Percentiles rank a stretch among this genome's conserved stretches.
phyloP scores from a whole-genome alignment of 164 flowering plant genomes.

The Dillenia turbinata region DNA sequence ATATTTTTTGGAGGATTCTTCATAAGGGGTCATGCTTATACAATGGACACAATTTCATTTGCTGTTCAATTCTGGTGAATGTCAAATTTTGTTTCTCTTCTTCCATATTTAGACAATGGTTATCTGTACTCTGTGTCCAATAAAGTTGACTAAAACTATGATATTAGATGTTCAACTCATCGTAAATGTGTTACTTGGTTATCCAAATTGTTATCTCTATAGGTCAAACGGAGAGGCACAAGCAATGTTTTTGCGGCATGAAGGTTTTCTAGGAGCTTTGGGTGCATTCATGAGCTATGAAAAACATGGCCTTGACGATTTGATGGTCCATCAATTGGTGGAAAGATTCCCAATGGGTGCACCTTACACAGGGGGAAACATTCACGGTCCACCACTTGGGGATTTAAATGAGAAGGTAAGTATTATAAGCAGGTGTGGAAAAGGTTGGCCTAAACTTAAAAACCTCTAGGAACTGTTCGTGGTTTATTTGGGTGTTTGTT shows the following conservation, averaged over 20 bases:
- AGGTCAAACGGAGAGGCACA: slow-evolving; percentile 90
- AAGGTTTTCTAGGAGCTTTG: slow-evolving; percentile 93
- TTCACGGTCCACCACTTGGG: slow-evolving; percentile 90
- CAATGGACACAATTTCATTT: slow-evolving; percentile 96
- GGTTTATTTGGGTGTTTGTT: background rate
- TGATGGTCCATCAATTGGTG: slow-evolving; percentile 96
- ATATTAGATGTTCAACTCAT: too few relatives aligned
- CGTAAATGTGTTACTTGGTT: background rate
- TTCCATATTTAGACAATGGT: background rate
- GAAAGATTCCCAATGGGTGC: slow-evolving; percentile 99
- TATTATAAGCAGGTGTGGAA: background rate
- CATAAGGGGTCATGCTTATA: slow-evolving; percentile 94
- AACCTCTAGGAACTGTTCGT: too few relatives aligned
- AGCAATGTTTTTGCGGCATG: slow-evolving; percentile 98
- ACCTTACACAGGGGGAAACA: slow-evolving; percentile 86
- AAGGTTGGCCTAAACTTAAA: too few relatives aligned
- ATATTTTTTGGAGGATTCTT: slow-evolving; percentile 99
- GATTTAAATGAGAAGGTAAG: slow-evolving; percentile 94
- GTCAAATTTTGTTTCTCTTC: background rate
- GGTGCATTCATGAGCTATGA: slow-evolving; percentile 99
- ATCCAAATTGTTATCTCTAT: slow-evolving; percentile 7
- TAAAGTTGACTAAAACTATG: background rate
- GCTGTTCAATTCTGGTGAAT: slow-evolving; percentile 91
- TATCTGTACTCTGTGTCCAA: background rate
- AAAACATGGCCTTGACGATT: slow-evolving; percentile 94